These are phyloP conservation scores for Helicostylum pulchrum DNA, from an alignment of 192 early-diverging fungal species.

Conservation along the genomic window DNA sequence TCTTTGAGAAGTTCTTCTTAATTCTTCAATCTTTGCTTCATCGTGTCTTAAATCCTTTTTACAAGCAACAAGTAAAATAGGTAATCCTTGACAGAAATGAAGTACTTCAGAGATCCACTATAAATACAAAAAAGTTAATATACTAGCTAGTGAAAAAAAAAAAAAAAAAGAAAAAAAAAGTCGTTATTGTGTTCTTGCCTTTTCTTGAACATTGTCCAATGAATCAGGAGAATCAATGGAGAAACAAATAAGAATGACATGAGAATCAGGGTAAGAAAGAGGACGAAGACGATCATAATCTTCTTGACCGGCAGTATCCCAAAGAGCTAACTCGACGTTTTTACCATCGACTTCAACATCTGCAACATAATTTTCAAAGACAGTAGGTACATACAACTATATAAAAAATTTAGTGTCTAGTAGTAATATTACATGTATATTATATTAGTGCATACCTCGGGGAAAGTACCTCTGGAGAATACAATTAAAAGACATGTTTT, in stretches of 20 bases:
- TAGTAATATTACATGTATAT: neutral
- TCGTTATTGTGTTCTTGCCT: constrained; percentile 29
- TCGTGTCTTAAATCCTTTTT: constrained; percentile 89
- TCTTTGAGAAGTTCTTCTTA: constrained; percentile 65
- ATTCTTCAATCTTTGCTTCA: constrained; percentile 66
- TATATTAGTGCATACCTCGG: constrained; percentile 50
- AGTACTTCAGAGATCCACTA: constrained; percentile 90
- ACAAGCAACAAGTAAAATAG: constrained; percentile 81
- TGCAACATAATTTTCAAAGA: constrained; percentile 92
- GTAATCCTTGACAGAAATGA: constrained; percentile 80
- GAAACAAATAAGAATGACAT: constrained; percentile 93
- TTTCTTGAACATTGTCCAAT: constrained; percentile 76
- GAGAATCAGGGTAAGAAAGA: constrained; percentile 86
- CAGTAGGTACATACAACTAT: constrained; percentile 77
- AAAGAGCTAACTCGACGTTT: constrained; percentile 85
- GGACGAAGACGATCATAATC: constrained; percentile 94
- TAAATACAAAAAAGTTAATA: neutral
- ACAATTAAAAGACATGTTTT: constrained; percentile 88
- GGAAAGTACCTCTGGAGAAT: constrained; percentile 82
- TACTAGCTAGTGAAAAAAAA: neutral
- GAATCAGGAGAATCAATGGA: constrained; percentile 78
- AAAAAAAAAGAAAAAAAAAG: too few relatives aligned
- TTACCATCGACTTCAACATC: constrained; percentile 85
- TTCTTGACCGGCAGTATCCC: constrained; percentile 95
- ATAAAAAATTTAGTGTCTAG: neutral